Evolutionary conservation across 257 asterid species (phyloP), one percentile per base, ranked within the genome.

Genomic region (Salvia rosmarinus): DNA sequence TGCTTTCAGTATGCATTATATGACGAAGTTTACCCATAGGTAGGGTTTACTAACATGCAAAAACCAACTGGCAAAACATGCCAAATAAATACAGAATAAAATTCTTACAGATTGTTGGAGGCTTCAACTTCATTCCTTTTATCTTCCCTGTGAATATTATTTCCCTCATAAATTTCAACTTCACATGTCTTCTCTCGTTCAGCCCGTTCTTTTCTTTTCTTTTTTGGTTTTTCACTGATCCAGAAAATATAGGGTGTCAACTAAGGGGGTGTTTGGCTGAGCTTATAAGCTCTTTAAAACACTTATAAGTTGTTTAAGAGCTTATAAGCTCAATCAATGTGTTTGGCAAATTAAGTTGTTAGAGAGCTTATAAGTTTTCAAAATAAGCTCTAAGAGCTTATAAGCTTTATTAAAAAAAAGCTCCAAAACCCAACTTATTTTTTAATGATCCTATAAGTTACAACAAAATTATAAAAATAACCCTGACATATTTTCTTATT

Each of bases 181-280:
- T 72, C 86, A 68, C 64, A 12, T 58, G 57, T 57, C 70, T 81
- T 84, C 77, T 66, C 81, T 75, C 76, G 84, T 47, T 65, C 72
- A 19, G 80, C 35, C 23, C 72, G 79, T 58, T 64, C 78, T 75
- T 84, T 90, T 76, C 95, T 86, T 80, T 86, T 93, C 87, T 77
- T 86, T 74, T 81, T 85, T 6, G 77, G 75, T 30, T 51, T 81
- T 68, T 9, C 75, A 57, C 85, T 81, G 76, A 80, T 55, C 8
- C 40, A 64, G 19, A 60, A 77, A 51, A 37, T 14, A 34, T 46
- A n/a, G 30, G 35, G 62, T 59, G 75, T 70, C 60, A 44, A 67
- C 62, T 66, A 28, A 74, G 68, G 59, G 51, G 47, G n/a, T n/a
- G n/a, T n/a, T n/a, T n/a, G n/a, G n/a, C n/a, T n/a, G n/a, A n/a